Evolutionary conservation across 257 asterid genomes (phyloP), one percentile per base, ranked within the genome.

Genomic region (Coffea canephora): DNA sequence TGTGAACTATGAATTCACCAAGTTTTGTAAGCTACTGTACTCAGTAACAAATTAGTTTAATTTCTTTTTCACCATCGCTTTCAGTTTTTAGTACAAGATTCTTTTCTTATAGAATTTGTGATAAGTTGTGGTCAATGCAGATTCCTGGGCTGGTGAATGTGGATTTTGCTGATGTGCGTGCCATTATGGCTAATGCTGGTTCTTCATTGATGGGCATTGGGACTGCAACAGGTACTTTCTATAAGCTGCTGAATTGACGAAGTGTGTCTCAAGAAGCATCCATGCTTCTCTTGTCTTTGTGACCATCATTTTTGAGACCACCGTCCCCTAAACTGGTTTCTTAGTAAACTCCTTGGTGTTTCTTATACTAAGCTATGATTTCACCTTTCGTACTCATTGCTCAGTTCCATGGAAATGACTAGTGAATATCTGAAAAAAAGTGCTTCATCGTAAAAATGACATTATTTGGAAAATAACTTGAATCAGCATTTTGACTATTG

Each of bases 161-260:
- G 61, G 99, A 95, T 88, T 95, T 95, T 88, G 98, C 98, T 83
- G 98, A 95, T 88, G 98, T 95, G 50, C 93, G 97, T 82, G 98
- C 98, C 66, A 91, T 93, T 82, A 95, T 95, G 98, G 97, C 93
- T 74, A 91, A 82, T 89, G 97, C 98, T 75, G 98, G 98, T 59
- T 93, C 98, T 34, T 93, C 98, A 46, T 82, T 95, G 83, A 91
- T 95, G 98, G 98, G 98, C 76, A 93, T 95, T 79, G 98, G 98
- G 85, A 91, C 98, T 18, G 97, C 97, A 16, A 94, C 98, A 82
- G 97, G 98, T 94, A 87, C 15, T 80, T 67, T 71, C 78, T 72
- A 59, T 72, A 70, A 81, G 54, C 83, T 81, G 39, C 65, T 82
- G 64, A 54, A 21, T 46, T 78, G 25, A 21, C 19, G 39, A 18